Evolutionary conservation across 2,329 filamentous ascomycete genomes (phyloP), one percentile per base, ranked within the genome.

Genomic region (Alternaria viburni): DNA sequence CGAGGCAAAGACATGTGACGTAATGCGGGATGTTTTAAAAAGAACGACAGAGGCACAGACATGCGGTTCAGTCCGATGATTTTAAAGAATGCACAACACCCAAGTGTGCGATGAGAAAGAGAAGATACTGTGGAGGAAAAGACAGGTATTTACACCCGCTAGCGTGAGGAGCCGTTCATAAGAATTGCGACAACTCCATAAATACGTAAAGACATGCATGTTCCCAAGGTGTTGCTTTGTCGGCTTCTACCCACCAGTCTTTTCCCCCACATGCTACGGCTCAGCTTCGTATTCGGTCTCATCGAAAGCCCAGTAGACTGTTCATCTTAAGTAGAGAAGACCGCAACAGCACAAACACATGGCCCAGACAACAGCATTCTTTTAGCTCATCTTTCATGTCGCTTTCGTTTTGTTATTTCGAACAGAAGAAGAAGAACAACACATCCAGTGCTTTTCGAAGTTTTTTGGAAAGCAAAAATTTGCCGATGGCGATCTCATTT

Each of bases 401-500:
- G 1, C 6, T 15, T 36, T 36, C 3, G 13, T 4, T 36, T 36
- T 3, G 13, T 3, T 5, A 1, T n/a, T 10, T 36, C 2, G 32
- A 10, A 36, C 32, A 1, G 15, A 36, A 0, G 32, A n/a, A 36
- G 32, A 36, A 36, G 15, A 4, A n/a, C 7, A 36, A 36, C 32
- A 36, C 32, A 36, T 36, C 32, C 15, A 36, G 32, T 36, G 32
- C 15, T 36, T 36, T 36, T 15, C 32, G 32, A n/a, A 36, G 32
- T 36, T 36, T 7, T 36, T 41, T 41, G 36, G 36, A 41, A 15
- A 17, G 36, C 36, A 17, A 41, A 41, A 8, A 41, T 41, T 5
- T 5, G 0, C 0, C 4, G 0, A 1, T 41, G 4, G 2, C 6
- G 4, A 0, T 0, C 1, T 36, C 0, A 6, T 36, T 41, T 41